Conservation (phyloP, 2,329 filamentous ascomycete genomes). For the Curvularia spicifera region DNA sequence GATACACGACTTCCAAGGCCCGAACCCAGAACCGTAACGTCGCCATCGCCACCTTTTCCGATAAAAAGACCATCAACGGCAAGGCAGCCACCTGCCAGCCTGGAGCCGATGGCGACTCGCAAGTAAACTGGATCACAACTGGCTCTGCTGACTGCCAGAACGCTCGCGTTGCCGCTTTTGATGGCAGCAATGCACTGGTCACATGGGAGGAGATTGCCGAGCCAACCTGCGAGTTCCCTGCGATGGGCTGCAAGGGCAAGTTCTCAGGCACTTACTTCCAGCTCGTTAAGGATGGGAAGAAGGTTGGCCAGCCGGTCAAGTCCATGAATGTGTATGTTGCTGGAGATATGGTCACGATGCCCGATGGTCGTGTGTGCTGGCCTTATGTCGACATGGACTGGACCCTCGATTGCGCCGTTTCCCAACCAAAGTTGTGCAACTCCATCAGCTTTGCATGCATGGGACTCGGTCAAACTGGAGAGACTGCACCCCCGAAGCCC, state of each 20-base stretch:
- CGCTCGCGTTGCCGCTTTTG: conserved; percentile 64
- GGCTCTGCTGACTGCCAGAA: conserved; percentile 63
- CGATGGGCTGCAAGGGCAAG: conserved; percentile 65
- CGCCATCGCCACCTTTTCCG: conserved; percentile 62
- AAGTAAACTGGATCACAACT: conserved; percentile 66
- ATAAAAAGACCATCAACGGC: conserved; percentile 64
- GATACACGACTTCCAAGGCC: conserved; percentile 61
- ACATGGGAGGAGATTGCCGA: conserved; percentile 67
- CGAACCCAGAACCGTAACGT: conserved; percentile 66
- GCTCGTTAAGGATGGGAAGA: conserved; percentile 60
- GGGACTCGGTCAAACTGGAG: conserved; percentile 18
- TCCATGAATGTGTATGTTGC: conserved; percentile 64
- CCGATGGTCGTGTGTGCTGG: conserved; percentile 67
- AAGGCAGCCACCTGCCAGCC: conserved; percentile 62
- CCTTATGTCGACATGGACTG: conserved; percentile 65
- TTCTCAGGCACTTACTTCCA: conserved; percentile 68
- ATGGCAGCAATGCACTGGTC: conserved; percentile 60
- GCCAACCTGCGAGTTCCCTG: conserved; percentile 62
- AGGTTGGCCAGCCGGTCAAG: conserved; percentile 59
- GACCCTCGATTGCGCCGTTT: conserved; percentile 52
- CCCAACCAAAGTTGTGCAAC: conserved; percentile 41
- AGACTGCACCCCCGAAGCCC: not conserved
- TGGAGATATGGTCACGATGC: conserved; percentile 67
- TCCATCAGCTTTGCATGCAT: conserved; percentile 64
- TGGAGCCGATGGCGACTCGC: conserved; percentile 62